phyloP scores from a whole-genome alignment of 768 basidiomycete genomes.

The Exidia glandulosa region DNA sequence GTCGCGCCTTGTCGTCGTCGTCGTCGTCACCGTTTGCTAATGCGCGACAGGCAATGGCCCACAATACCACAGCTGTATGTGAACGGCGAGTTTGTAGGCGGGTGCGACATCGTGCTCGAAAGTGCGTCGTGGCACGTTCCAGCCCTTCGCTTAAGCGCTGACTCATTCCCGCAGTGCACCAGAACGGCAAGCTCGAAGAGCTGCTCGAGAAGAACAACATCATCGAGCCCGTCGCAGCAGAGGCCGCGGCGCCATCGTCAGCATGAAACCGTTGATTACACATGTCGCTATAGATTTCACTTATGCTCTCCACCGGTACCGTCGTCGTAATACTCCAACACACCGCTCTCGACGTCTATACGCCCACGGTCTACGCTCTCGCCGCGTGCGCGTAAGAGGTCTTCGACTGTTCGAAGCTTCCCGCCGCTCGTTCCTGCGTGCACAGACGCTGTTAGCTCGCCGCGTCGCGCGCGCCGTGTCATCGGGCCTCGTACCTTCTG shows the following conservation, averaged over 20 bases:
- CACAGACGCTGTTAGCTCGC: not conserved
- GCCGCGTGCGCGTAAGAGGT: constrained; percentile 65
- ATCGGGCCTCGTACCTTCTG: constrained; percentile 12
- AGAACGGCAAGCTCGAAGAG: constrained; percentile 84
- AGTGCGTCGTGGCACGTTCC: constrained; percentile 43
- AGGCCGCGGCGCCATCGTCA: too few relatives aligned
- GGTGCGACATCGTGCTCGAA: constrained; percentile 86
- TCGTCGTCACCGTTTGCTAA: not conserved
- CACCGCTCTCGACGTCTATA: constrained; percentile 34
- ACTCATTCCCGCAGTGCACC: constrained; percentile 61
- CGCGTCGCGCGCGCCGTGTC: not conserved
- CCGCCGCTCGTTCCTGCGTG: constrained; percentile 46
- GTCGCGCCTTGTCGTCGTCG: constrained; percentile 21
- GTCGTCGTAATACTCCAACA: constrained; percentile 36
- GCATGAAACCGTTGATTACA: not conserved
- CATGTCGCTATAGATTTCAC: not conserved
- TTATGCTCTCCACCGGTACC: not conserved
- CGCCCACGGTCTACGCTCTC: constrained; percentile 54
- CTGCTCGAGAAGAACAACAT: constrained; percentile 63
- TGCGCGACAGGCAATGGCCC: constrained; percentile 74
- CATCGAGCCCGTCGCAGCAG: constrained; percentile 38
- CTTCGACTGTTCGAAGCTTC: constrained; percentile 69
- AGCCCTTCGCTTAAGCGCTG: not conserved
- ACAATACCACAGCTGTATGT: constrained; percentile 95
- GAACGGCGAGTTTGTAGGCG: constrained; percentile 91